Evolutionary conservation across 2,329 filamentous ascomycete species (phyloP), one percentile per base, ranked within the genome.

Genomic region (Teratosphaeria epicoccoides): DNA sequence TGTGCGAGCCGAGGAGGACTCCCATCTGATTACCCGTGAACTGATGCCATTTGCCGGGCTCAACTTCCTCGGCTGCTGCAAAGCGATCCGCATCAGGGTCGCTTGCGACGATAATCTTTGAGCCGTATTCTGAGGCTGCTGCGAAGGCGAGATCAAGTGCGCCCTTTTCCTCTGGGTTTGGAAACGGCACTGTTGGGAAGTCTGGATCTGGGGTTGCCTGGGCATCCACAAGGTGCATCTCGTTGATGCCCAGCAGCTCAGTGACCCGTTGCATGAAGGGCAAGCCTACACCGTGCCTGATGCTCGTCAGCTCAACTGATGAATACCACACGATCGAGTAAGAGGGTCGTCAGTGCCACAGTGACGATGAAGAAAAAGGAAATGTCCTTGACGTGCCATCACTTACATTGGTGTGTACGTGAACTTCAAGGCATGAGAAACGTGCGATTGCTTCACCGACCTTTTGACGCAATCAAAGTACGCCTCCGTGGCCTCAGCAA

Each of bases 11-110:
- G 10, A 84, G 69, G 9, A 84, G 71, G 17, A 81, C 72, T 28
- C 81, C 81, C 14, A 84, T 69, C 59, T 84, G 79, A 56, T 84
- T 83, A n/a, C 81, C 81, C 0, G 79, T 83, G 60, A 83, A 78
- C 46, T 79, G 75, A 51, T 78, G 74, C 79, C 80, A 84, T 55
- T 66, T 67, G 10, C 73, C 76, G 28, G 68, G 73, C 62, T 70
- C 59, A 3, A 81, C 71, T 59, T 77, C 79, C 61, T 83, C 76
- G 3, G 80, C 81, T 6, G 72, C 77, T 6, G 81, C 79, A 55
- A 84, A 78, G 20, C 81, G 76, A 64, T 84, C 81, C 14, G 81
- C 81, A 62, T 84, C 81, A 1, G 81, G 81, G 57, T 84, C 81
- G 58, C 79, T 82, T 10, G 81, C 81, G 24, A 84, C 66, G 33